Percentiles rank a stretch among this genome's conserved stretches.
Conservation (phyloP, 306 rosid species). For the Biancaea sappan region DNA sequence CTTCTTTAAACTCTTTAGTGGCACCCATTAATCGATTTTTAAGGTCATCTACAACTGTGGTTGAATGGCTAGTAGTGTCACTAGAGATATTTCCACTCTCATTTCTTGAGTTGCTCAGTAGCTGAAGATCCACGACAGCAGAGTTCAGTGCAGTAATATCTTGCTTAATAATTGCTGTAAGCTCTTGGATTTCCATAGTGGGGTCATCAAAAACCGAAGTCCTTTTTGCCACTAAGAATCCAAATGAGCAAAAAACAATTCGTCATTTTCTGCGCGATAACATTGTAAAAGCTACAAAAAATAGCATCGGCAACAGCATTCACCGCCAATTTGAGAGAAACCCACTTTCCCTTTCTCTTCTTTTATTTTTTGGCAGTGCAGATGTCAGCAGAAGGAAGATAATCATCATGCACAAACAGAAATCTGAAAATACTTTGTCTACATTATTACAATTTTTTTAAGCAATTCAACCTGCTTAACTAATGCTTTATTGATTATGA, state of each 20-base stretch:
- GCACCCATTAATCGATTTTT: conserved; percentile 85
- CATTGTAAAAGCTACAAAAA: neutral
- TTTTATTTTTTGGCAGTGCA: neutral
- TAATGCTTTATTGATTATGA: neutral
- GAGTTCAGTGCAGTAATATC: conserved; percentile 92
- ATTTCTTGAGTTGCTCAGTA: conserved; percentile 60
- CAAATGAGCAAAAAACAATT: conserved; percentile 3
- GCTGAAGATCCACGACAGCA: conserved; percentile 88
- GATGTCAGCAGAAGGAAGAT: neutral
- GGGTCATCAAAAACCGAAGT: conserved; percentile 87
- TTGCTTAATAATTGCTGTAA: conserved; percentile 82
- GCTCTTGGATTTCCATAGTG: conserved; percentile 84
- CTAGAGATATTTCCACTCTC: conserved; percentile 71
- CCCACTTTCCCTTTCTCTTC: neutral
- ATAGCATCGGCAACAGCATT: neutral
- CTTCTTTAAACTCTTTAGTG: conserved; percentile 93
- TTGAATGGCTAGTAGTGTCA: conserved; percentile 84
- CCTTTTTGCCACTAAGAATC: conserved; percentile 83
- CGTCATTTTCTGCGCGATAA: neutral
- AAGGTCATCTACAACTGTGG: conserved; percentile 87
- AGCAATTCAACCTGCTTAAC: neutral
- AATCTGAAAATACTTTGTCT: neutral
- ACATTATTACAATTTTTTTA: neutral
- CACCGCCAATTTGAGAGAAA: neutral
- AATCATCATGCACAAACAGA: neutral